Conservation (phyloP, 192 early-diverging fungal genomes). For the Gaertneriomyces semiglobifer region DNA sequence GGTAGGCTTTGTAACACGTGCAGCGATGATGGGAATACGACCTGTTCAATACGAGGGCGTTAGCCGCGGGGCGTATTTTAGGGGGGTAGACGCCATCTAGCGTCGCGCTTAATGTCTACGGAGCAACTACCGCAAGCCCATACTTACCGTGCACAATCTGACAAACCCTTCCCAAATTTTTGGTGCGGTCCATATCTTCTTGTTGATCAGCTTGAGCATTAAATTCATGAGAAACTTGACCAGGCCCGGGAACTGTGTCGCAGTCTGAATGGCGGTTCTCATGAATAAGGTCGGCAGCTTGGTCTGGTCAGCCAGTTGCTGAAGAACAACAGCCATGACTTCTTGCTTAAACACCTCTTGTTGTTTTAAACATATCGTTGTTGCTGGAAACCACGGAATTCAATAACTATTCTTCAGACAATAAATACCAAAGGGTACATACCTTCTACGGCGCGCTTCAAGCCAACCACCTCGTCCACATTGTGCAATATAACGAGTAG, state of each 20-base stretch:
- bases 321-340: conserved; percentile 62
- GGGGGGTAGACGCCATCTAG: background rate
- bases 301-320: conserved; percentile 64
- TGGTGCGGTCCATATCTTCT: conserved; percentile 63
- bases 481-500: conserved; percentile 66
- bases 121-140: background rate
- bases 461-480: conserved; percentile 64
- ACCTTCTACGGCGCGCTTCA: conserved; percentile 69
- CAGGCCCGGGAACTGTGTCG: conserved; percentile 61
- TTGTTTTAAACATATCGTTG: conserved; percentile 68
- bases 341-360: conserved; percentile 66
- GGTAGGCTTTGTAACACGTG: conserved; percentile 23
- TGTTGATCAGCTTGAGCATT: conserved; percentile 57
- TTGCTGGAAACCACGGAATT: conserved; percentile 44
- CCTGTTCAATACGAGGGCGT: conserved; percentile 5
- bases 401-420: background rate
- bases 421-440: background rate
- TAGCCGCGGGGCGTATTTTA: background rate
- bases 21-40: conserved; percentile 26
- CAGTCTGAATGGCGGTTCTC: conserved; percentile 68
- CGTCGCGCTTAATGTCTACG: background rate
- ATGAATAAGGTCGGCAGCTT: conserved; percentile 71
- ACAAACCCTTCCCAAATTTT: conserved; percentile 79
- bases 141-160: conserved; percentile 53
- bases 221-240: conserved; percentile 57